Evolutionary conservation across 1,284 basidiomycete genomes (phyloP).

Genomic region (Cutaneotrichosporon sp.): DNA sequence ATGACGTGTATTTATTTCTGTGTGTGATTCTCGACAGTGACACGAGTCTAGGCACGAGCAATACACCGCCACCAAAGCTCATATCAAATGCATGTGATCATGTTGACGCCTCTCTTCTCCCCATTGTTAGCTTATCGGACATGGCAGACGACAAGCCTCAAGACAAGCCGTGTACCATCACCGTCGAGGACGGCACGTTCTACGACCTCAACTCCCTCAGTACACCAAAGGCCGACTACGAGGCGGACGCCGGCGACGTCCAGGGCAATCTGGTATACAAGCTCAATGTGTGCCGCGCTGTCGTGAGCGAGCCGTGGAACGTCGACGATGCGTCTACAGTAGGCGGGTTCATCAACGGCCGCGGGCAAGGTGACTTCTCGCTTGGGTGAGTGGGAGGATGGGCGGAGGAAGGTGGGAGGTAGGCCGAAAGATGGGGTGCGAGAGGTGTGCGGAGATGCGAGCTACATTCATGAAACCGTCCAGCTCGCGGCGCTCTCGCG

Average conservation of each 20-base stretch:
- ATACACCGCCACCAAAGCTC: too few species aligned
- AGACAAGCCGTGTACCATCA: conserved; percentile 39
- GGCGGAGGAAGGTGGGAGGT: background rate
- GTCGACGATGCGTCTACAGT: conserved; percentile 44
- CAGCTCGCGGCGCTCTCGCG: too few species aligned
- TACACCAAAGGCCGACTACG: conserved; percentile 40
- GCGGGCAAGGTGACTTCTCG: conserved; percentile 31
- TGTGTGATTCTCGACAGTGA: too few species aligned
- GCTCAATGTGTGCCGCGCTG: conserved; percentile 50
- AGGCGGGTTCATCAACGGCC: conserved; percentile 45
- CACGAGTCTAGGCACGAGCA: too few species aligned
- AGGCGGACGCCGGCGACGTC: conserved; percentile 29
- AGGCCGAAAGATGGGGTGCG: background rate
- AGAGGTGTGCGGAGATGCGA: conserved; percentile 15
- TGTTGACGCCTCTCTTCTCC: background rate
- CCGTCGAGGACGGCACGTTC: conserved; percentile 47
- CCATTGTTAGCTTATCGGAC: background rate
- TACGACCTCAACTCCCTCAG: conserved; percentile 47
- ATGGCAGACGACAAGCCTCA: conserved; percentile 9
- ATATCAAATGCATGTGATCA: background rate
- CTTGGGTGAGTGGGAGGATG: conserved; percentile 37
- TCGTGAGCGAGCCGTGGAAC: conserved; percentile 48
- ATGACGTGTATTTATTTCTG: too few species aligned
- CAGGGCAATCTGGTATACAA: conserved; percentile 33
- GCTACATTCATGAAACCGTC: background rate